Base-by-base conservation (phyloP, 495 filamentous ascomycete species). In the Neurospora discreta region DNA sequence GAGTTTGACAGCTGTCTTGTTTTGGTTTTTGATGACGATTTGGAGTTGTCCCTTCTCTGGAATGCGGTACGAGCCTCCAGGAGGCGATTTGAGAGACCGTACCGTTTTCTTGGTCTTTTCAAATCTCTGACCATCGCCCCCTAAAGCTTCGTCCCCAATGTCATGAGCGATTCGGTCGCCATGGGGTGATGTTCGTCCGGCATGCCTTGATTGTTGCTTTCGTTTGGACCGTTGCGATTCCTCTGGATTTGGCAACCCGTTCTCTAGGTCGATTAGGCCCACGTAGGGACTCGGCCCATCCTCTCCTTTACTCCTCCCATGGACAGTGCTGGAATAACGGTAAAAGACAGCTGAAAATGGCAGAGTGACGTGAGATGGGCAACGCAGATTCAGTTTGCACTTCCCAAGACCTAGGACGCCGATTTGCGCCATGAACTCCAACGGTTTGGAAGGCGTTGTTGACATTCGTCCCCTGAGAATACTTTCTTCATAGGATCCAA, bases 261-360 rank as follows among this genome's bases (percentile, higher is more conserved):
- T 92, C 74, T 98, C 94, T 9, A 99, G 83, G 79, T 99, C 95
- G 70, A 99, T 91, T 73, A 93, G 87, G 3, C 96, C 95, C 15
- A 98, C 96, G 77, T 99, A 99, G 0, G 95, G 95, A 80, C 95
- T 98, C 39, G 95, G 95, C 11, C 90, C 92, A 75, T 96, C 92
- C 71, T 96, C 90, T 33, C 85, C 82, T 67, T 82, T 85, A 9
- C 83, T 86, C 9, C 87, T 86, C 18, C 88, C 89, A 74, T 83
- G 83, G 7, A 87, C 87, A 33, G 89, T 90, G 60, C 84, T 89
- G 26, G 87, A 87, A 79, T 97, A 97, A 81, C 91, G 95, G 82
- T 98, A 99, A 74, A 97, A 99, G 10, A 98, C 95, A 16, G 94
- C 96, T 8, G 94, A 95, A 78, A 98, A 99, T 3, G 94, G 92